A percentile compares a stretch with the other conserved stretches of the same genome.
These are phyloP conservation scores for Nicotiana sylvestris DNA, from an alignment of 257 asterid genomes.

Conservation along the genomic window DNA sequence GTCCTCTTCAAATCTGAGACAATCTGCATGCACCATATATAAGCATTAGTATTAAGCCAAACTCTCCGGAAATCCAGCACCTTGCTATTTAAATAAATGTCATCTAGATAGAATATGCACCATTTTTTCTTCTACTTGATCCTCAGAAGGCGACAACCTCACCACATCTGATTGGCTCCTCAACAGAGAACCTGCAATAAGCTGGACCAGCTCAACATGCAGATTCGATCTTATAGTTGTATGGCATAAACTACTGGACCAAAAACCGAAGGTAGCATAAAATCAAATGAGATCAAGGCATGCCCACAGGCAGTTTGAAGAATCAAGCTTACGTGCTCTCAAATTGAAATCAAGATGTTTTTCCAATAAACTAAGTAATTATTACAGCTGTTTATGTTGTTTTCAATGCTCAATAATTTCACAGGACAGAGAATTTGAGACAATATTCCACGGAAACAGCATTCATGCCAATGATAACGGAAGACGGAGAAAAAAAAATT, in stretches of 20 bases:
- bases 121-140: slow-evolving; percentile 60
- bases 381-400: background rate
- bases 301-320: background rate
- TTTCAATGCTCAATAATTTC: background rate
- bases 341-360: background rate
- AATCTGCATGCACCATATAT: slow-evolving; percentile 45
- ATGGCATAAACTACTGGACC: slow-evolving; percentile 8
- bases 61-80: slow-evolving; percentile 13
- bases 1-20: slow-evolving; percentile 20
- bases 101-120: slow-evolving; percentile 35
- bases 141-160: slow-evolving; percentile 44
- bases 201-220: background rate
- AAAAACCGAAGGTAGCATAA: background rate
- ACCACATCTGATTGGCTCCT: slow-evolving; percentile 75
- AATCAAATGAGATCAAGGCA: background rate
- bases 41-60: slow-evolving; percentile 15
- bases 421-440: background rate
- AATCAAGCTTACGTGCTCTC: background rate
- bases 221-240: slow-evolving; percentile 4
- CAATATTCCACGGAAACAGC: background rate
- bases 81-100: slow-evolving; percentile 7
- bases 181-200: slow-evolving; percentile 57
- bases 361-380: background rate
- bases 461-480: background rate
- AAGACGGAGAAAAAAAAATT: background rate